Conservation (phyloP, 768 basidiomycete species). For the Kockovaella imperatae region DNA sequence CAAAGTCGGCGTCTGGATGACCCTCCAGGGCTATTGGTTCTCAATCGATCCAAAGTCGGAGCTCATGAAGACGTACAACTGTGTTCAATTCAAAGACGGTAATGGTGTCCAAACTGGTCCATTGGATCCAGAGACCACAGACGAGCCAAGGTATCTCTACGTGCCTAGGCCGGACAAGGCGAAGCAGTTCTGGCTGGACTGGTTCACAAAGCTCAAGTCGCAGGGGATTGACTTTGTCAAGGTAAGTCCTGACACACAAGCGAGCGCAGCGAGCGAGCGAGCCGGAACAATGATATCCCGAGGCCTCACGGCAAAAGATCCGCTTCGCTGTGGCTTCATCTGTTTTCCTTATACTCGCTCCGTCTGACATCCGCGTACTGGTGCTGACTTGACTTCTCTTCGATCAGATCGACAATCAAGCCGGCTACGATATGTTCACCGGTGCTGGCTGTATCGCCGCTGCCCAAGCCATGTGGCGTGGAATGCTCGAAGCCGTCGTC, state of each 20-base stretch:
- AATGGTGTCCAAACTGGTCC: no score
- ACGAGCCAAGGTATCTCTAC: no score
- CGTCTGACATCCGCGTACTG: no score
- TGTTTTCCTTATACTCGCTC: not conserved
- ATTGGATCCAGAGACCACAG: no score
- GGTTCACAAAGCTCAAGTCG: slow-evolving; percentile 15
- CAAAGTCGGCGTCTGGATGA: slow-evolving; percentile 34
- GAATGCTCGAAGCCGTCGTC: slow-evolving; percentile 19
- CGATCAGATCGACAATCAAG: slow-evolving; percentile 39
- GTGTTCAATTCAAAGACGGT: slow-evolving; percentile 10
- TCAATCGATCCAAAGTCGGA: slow-evolving; percentile 19
- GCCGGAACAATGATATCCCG: not conserved
- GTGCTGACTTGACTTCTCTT: not conserved
- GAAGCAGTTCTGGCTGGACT: slow-evolving; percentile 29
- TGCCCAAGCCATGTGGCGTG: slow-evolving; percentile 28
- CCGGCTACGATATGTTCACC: slow-evolving; percentile 10
- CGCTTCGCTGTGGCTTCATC: not conserved
- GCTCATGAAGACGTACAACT: slow-evolving; percentile 16
- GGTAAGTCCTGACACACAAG: slow-evolving; percentile 3
- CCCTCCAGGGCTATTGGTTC: slow-evolving; percentile 32
- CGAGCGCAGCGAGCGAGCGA: not conserved
- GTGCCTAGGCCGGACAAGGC: slow-evolving; percentile 25
- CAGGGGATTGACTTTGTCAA: slow-evolving; percentile 31
- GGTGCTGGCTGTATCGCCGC: slow-evolving; percentile 4
- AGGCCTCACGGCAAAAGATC: not conserved